These are phyloP conservation scores for Aspergillus neoniger DNA, from an alignment of 2,329 filamentous ascomycete species.

Conservation along the genomic window DNA sequence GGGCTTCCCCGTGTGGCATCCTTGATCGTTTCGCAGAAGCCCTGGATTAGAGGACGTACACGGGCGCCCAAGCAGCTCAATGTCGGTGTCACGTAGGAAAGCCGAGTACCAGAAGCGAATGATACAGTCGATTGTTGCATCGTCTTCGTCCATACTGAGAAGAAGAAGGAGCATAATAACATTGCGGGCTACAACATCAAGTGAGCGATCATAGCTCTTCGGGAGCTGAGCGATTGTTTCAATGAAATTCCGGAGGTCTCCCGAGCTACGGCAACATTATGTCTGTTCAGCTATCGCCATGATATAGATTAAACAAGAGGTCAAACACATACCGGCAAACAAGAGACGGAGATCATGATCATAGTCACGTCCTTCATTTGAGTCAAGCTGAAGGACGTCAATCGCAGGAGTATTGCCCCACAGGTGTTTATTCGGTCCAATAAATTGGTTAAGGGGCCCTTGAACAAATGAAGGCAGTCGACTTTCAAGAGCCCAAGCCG, in stretches of 20 bases:
- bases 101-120: too few relatives aligned
- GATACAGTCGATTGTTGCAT: too few relatives aligned
- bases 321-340: conserved; percentile 35
- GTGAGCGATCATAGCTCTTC: conserved; percentile 22
- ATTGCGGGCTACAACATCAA: too few relatives aligned
- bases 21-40: too few relatives aligned
- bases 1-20: too few relatives aligned
- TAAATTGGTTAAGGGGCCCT: too few relatives aligned
- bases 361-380: conserved; percentile 31
- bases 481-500: neutral
- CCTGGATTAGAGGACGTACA: too few relatives aligned
- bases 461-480: neutral
- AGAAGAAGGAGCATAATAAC: too few relatives aligned
- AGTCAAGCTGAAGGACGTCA: conserved; percentile 39
- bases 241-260: conserved; percentile 48
- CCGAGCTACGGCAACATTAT: conserved; percentile 40
- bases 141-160: too few relatives aligned
- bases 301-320: neutral
- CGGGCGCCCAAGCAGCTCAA: too few relatives aligned
- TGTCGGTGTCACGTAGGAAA: too few relatives aligned
- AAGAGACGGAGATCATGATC: conserved; percentile 31
- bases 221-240: conserved; percentile 43
- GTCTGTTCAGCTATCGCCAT: neutral
- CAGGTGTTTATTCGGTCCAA: conserved; percentile 33
- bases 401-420: conserved; percentile 48